A percentile compares a stretch with the other conserved stretches of the same genome.
These are phyloP conservation scores for Saccharata proteae DNA, from an alignment of 2,329 filamentous ascomycete genomes.

Conservation along the genomic window DNA sequence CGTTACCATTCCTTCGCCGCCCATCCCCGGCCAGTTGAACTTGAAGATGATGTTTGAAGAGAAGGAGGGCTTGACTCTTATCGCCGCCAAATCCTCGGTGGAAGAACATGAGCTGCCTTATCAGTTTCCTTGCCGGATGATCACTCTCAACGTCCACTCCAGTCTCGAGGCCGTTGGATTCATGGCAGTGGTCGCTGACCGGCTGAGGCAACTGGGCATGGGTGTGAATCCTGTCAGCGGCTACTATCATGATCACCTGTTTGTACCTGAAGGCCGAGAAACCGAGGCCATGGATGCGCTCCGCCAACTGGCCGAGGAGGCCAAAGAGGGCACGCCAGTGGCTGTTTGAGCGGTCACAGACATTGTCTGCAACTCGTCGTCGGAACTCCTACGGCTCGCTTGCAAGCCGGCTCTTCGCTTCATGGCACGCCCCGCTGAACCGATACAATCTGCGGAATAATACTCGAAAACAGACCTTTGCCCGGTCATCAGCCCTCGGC, in stretches of 20 bases:
- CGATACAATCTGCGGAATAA: too few relatives aligned
- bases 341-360: too few relatives aligned
- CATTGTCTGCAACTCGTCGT: too few relatives aligned
- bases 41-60: slow-evolving; percentile 6
- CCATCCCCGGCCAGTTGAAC: slow-evolving; percentile 1
- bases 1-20: slow-evolving; percentile 2
- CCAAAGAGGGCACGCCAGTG: background rate
- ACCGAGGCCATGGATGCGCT: background rate
- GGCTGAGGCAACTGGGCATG: slow-evolving; percentile 1
- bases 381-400: too few relatives aligned
- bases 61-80: slow-evolving; percentile 3
- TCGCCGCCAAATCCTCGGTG: background rate
- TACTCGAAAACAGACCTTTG: too few relatives aligned
- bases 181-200: slow-evolving; percentile 3
- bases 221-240: slow-evolving; percentile 5
- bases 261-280: slow-evolving; percentile 1
- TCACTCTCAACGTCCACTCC: slow-evolving; percentile 7
- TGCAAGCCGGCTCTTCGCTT: too few relatives aligned
- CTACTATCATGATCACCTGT: slow-evolving; percentile 1
- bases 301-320: background rate
- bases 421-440: too few relatives aligned
- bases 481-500: too few relatives aligned
- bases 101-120: slow-evolving; percentile 1
- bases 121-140: slow-evolving; percentile 5
- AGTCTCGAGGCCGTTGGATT: slow-evolving; percentile 7